Evolutionary conservation across 768 basidiomycete genomes (phyloP).

Genomic region (Melanogaster broomeanus): DNA sequence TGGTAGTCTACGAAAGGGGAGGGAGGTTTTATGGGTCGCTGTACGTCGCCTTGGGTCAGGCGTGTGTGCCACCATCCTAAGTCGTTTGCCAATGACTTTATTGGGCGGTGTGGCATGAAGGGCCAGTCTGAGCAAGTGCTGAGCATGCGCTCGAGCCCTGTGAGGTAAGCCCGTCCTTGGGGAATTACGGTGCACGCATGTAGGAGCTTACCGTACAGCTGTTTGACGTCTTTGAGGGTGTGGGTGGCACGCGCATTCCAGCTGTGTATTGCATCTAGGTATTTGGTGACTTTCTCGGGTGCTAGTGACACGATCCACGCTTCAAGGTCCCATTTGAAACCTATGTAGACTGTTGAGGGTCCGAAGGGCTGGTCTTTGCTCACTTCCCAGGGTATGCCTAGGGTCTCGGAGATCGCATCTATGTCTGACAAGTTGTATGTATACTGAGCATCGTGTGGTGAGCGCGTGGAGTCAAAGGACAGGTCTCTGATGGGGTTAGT

Average conservation of each 20-base stretch:
- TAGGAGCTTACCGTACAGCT: too few species aligned
- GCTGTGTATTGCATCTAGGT: slow-evolving; percentile 22
- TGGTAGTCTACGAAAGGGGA: not conserved
- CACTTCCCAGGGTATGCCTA: slow-evolving; percentile 35
- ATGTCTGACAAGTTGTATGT: slow-evolving; percentile 36
- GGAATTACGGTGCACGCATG: too few species aligned
- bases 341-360: slow-evolving; percentile 22
- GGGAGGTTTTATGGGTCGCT: not conserved
- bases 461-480: slow-evolving; percentile 19
- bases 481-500: slow-evolving; percentile 19
- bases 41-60: not conserved
- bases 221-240: slow-evolving; percentile 29
- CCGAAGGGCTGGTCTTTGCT: slow-evolving; percentile 31
- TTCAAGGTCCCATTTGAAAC: slow-evolving; percentile 35
- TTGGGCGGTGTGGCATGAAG: slow-evolving; percentile 25
- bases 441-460: slow-evolving; percentile 16
- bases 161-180: too few species aligned
- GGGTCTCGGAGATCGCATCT: slow-evolving; percentile 28
- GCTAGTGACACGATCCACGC: slow-evolving; percentile 23
- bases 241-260: slow-evolving; percentile 29
- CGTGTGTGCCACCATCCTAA: slow-evolving; percentile 36
- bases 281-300: slow-evolving; percentile 27
- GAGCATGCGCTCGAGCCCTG: too few species aligned
- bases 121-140: slow-evolving; percentile 27
- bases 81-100: slow-evolving; percentile 11